Evolutionary conservation across 2,329 filamentous ascomycete species (phyloP), one percentile per base, ranked within the genome.

Genomic region (Arthrobotrys pseudoclavata): DNA sequence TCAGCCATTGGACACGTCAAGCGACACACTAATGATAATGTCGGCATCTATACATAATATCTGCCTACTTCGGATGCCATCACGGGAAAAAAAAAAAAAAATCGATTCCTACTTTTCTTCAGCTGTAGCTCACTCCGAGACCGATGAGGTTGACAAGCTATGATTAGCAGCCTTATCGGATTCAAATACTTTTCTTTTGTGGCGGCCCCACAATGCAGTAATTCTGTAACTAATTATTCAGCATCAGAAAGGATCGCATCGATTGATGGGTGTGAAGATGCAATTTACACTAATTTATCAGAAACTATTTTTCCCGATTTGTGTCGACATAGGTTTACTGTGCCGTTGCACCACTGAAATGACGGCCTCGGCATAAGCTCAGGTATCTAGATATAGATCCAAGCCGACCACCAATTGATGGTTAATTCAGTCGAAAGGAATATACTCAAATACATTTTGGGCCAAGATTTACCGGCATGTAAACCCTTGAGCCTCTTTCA

Each of bases 1-100:
- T 63, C 60, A 63, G n/a, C 60, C 61, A 64, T 63, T 72, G 50
- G 69, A 50, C 69, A 72, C 69, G 69, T 72, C 48, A 72, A 72
- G 50, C 60, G 69, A 60, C 50, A 50, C n/a, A 42, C 15, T 3
- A 12, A 7, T 37, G 42, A 60, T 72, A 71, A 24, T 42, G 37
- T 37, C 37, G 7, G 29, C 22, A 48, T 71, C 50, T 64, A 72
- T 72, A 66, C 48, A 60, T 47, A 13, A 22, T 15, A 57, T 45
- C 63, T 64, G 50, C 69, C 60, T 48, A 26, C 18, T 66, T 71
- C 53, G 48, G 48, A 34, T 22, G n/a, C 29, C 48, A 64, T 63
- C 61, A 53, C 53, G 48, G 31, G 34, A 42, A 57, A 55, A 9
- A 20, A 22, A 40, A 15, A 52, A 4, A 10, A 37, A 24, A 40